Evolutionary conservation across 2,329 filamentous ascomycete species (phyloP), one percentile per base, ranked within the genome.

Genomic region (Lachnellula occidentalis): DNA sequence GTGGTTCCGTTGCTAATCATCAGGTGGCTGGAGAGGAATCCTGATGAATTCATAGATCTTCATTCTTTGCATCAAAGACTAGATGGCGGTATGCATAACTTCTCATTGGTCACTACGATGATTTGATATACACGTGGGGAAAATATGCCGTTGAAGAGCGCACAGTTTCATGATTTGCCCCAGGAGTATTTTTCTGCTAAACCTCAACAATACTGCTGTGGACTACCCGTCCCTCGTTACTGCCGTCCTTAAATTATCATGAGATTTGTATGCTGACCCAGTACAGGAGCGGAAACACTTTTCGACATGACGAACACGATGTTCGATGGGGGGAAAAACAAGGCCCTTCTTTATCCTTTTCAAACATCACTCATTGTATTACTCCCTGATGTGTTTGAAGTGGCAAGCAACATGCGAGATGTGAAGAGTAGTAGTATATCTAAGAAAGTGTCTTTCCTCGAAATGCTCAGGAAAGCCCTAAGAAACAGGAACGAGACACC

Each of bases 221-320:
- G 27, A 31, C 9, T 31, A 31, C 27, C 12, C 12, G 27, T 31
- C 27, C 27, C 27, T 4, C 9, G 27, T 31, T 31, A 31, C 27
- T 31, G 9, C 9, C 3, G 1, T 31, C 27, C 27, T 31, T 9
- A 11, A 9, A 31, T 11, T 4, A 31, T 31, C 9, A 31, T 31
- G 27, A 31, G 27, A 27, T 31, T 31, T 31, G 9, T 31, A 31
- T 31, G 27, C 27, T 31, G 15, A 39, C n/a, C 34, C 19, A 24
- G 4, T 42, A 27, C 31, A 56, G 54, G 54, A 7, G 79, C 82
- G 5, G 85, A 88, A 64, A 86, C 82, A 0, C 73, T 88, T 22
- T 87, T 87, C 64, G 85, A 88, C 62, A 87, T 87, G 81, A 78
- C 81, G 5, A 78, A 82, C 59, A 81, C 80, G 3, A 76, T 84